Evolutionary conservation across 306 rosid genomes (phyloP), one percentile per base, ranked within the genome.

Genomic region (Rosa rugosa): DNA sequence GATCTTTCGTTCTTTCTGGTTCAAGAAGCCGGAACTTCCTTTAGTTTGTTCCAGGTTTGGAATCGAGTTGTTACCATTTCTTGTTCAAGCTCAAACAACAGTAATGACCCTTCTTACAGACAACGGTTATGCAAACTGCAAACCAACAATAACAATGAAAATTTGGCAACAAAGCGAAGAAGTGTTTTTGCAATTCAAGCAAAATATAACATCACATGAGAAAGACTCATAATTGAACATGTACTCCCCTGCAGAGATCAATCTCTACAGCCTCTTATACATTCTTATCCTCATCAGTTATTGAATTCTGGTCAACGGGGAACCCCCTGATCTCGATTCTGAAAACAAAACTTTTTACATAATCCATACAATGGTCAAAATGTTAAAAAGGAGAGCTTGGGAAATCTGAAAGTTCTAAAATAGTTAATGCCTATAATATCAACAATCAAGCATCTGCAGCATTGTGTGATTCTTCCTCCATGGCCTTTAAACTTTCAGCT

Each of bases 21-120:
- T 94, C 83, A 92, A 94, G 59, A 94, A 86, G 84, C 99, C 99
- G 25, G 97, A 92, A 80, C 91, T 94, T 11, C 79, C 82, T 91
- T 82, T 76, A 89, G 60, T 87, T 91, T 94, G 76, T 92, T 94
- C 90, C 99, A 91, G 97, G 97, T 89, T 79, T 77, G 76, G 46
- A 69, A 77, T 74, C 40, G 69, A 53, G 71, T 40, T 56, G 38
- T 54, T 54, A 31, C 11, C 3, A 5, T 17, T 56, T 56, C 62
- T 18, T 10, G 62, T 18, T 56, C 62, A n/a, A 56, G 25, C 62
- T 6, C 27, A 25, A 14, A 50, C 56, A 14, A 14, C 56, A 50
- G 56, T 50, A 50, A 16, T 50, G 56, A 50, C n/a, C 18, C 20
- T 50, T 54, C 27, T 54, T n/a, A n/a, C n/a, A 3, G 25, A 54